Base-by-base conservation (phyloP, 2,329 filamentous ascomycete genomes). In the Xylariales sp. region DNA sequence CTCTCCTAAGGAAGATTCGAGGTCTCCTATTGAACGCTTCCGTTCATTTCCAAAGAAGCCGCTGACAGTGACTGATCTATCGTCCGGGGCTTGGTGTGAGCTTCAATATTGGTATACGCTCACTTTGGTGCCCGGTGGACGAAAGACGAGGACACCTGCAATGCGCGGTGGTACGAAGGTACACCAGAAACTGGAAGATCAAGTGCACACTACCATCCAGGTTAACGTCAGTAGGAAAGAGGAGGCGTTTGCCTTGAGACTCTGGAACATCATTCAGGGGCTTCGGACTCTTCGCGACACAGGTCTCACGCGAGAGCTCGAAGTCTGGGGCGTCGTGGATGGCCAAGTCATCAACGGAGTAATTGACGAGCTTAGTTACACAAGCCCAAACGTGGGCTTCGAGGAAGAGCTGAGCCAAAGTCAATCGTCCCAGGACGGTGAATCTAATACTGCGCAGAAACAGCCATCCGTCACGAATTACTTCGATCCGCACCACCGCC, bases 11-110 rank as follows among this genome's bases (percentile, higher is more conserved):
- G 31, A 36, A 9, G 67, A 71, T 38, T 55, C 50, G 2, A 62
- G 60, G 15, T 70, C 74, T 2, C 90, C 89, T 0, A 66, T 96
- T 2, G 75, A 88, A 47, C 80, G 85, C 24, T 95, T 95, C 54
- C 83, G 90, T 27, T 80, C 80, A 1, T 82, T 76, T 42, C 88
- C 88, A 0, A 83, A 75, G 55, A 91, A 88, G 57, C 80, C 86
- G 0, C 73, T 97, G 6, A 88, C 86, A 0, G 93, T 97, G 1
- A 89, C 87, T 3, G 93, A 98, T 61, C 67, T 97, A 18, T 80
- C 90, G 0, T 85, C 88, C 1, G 90, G 90, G 2, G 84, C 90
- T 6, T 98, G 93, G 93, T 98, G 93, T 61, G 91, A 98, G 63
- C 63, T 97, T 45, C 90, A 97, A 60, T 94, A 95, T 55, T 89